Evolutionary conservation across 2,329 filamentous ascomycete genomes (phyloP).

Genomic region (Balansia obtecta): DNA sequence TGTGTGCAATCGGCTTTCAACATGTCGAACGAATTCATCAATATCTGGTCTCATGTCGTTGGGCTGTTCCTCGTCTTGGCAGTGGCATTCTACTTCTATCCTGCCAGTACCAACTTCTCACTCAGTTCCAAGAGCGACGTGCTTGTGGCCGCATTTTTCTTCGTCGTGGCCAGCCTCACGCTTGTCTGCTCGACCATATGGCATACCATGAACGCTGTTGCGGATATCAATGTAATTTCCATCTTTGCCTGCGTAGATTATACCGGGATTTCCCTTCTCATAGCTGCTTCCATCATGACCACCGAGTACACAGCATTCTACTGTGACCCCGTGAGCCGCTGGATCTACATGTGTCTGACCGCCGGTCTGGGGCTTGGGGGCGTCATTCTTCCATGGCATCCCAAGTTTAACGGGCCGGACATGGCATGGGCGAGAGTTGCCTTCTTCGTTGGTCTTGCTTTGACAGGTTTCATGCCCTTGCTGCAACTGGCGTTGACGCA

Average conservation of each 20-base stretch:
- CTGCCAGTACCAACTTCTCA: conserved; percentile 72
- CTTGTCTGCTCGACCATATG: conserved; percentile 90
- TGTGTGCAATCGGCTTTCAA: conserved; percentile 75
- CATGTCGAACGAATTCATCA: conserved; percentile 86
- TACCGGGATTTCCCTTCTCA: conserved; percentile 88
- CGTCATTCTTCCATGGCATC: conserved; percentile 90
- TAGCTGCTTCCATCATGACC: conserved; percentile 93
- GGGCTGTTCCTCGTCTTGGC: conserved; percentile 80
- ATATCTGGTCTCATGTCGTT: conserved; percentile 94
- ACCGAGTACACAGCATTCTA: conserved; percentile 99
- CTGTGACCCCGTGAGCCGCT: conserved; percentile 81
- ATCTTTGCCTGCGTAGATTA: conserved; percentile 97
- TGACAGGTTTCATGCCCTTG: conserved; percentile 82
- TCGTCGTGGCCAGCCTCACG: conserved; percentile 90
- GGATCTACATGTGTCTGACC: conserved; percentile 74
- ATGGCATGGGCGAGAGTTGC: conserved; percentile 88
- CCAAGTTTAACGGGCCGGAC: conserved; percentile 81
- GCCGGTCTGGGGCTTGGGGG: conserved; percentile 72
- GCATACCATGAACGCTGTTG: conserved; percentile 98
- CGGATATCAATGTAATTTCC: conserved; percentile 78
- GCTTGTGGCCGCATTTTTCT: conserved; percentile 85
- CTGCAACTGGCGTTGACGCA: conserved; percentile 70
- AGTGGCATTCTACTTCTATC: conserved; percentile 93
- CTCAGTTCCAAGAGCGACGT: conserved; percentile 80
- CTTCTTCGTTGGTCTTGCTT: conserved; percentile 79